Conservation (phyloP, 306 rosid species). For the Neltuma alba region DNA sequence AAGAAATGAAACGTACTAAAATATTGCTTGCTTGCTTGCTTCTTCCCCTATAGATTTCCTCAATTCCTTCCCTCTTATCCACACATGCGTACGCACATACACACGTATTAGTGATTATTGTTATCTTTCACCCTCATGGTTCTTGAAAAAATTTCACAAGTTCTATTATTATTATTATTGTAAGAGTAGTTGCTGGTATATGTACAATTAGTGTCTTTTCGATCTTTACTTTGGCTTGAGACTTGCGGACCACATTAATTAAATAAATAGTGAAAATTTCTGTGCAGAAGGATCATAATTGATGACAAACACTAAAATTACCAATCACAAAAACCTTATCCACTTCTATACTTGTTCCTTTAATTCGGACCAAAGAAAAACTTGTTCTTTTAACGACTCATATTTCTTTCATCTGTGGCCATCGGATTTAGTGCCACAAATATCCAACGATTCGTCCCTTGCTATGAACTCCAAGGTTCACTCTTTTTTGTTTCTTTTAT, state of each 20-base stretch:
- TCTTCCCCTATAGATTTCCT: constrained; percentile 2
- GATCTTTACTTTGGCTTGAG: background rate
- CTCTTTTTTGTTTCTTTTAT: background rate
- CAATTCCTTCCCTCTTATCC: background rate
- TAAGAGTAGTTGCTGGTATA: background rate
- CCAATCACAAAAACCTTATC: constrained; percentile 12
- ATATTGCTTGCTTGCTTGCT: constrained; percentile 29
- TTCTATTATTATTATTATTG: background rate
- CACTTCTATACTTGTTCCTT: constrained; percentile 16
- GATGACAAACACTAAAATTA: constrained; percentile 31
- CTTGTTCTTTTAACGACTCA: constrained; percentile 17
- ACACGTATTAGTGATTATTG: background rate
- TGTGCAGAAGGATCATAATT: background rate
- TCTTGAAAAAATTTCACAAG: background rate
- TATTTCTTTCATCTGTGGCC: background rate
- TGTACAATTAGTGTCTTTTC: background rate
- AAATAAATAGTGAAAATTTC: background rate
- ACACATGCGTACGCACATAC: background rate
- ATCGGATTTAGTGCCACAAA: background rate
- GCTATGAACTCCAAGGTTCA: background rate
- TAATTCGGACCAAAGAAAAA: too few species aligned
- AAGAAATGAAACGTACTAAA: background rate
- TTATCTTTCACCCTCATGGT: constrained; percentile 1
- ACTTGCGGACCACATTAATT: background rate
- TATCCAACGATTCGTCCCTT: background rate